Conservation (phyloP, 768 basidiomycete genomes). For the Pleurotus giganteus region DNA sequence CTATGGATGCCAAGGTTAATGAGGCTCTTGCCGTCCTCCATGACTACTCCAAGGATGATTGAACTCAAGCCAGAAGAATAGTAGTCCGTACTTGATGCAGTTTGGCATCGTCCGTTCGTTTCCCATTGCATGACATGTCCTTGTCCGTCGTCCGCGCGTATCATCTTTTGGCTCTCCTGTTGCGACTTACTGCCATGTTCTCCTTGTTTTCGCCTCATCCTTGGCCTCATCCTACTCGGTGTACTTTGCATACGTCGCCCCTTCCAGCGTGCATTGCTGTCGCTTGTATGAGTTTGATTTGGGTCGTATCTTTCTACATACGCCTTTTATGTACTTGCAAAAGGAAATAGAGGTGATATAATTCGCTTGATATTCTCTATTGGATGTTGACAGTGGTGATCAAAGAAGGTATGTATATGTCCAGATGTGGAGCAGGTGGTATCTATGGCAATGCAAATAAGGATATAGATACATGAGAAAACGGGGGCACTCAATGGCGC, state of each 20-base stretch:
- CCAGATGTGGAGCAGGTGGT: too few relatives aligned
- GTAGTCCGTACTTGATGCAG: not conserved
- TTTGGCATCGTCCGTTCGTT: conserved; percentile 7
- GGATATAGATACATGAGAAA: not conserved
- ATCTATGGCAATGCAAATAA: not conserved
- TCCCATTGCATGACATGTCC: conserved; percentile 31
- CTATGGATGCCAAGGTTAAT: conserved; percentile 85
- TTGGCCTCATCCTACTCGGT: conserved; percentile 22
- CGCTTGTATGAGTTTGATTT: conserved; percentile 41
- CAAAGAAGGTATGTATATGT: too few relatives aligned
- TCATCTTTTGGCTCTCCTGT: conserved; percentile 13
- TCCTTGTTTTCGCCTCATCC: conserved; percentile 31
- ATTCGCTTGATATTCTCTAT: conserved; percentile 35
- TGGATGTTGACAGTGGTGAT: not conserved
- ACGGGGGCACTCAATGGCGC: conserved; percentile 17
- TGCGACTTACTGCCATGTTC: conserved; percentile 30
- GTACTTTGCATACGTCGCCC: conserved; percentile 19
- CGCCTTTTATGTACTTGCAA: conserved; percentile 48
- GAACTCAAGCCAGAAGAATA: conserved; percentile 16
- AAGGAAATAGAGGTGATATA: conserved; percentile 62
- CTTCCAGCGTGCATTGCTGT: conserved; percentile 26
- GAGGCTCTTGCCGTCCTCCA: conserved; percentile 89
- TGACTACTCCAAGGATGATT: conserved; percentile 62
- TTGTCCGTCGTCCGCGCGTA: conserved; percentile 35
- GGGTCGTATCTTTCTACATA: conserved; percentile 36